Percentiles rank a stretch among this genome's conserved stretches.
phyloP scores from a whole-genome alignment of 805 yeast genomes.

The Candida sanyiensis region DNA sequence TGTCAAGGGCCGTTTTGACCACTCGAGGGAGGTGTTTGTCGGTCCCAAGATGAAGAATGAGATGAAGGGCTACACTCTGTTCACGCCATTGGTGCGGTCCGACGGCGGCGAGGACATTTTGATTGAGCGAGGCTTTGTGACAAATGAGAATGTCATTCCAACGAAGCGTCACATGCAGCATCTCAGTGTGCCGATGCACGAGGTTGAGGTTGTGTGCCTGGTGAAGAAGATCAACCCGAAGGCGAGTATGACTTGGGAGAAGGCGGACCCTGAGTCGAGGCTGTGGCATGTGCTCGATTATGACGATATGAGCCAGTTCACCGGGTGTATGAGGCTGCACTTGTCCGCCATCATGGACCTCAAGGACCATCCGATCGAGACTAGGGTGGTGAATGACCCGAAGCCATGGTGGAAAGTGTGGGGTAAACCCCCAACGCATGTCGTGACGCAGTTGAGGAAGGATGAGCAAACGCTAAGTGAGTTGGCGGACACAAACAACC shows the following conservation, averaged over 20 bases:
- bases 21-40: conserved; percentile 81
- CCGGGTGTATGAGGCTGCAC: conserved; percentile 67
- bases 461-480: too few relatives aligned
- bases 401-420: conserved; percentile 29
- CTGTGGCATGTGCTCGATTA: conserved; percentile 78
- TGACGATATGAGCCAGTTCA: conserved; percentile 66
- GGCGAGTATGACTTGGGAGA: conserved; percentile 62
- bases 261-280: conserved; percentile 58
- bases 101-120: conserved; percentile 73
- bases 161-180: conserved; percentile 52
- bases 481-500: conserved; percentile 29
- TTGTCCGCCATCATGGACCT: conserved; percentile 68
- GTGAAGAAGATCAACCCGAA: conserved; percentile 63
- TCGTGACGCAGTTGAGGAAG: conserved; percentile 5
- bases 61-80: conserved; percentile 67
- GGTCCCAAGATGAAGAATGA: conserved; percentile 83
- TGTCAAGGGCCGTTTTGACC: conserved; percentile 74
- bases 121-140: conserved; percentile 90
- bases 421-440: conserved; percentile 14
- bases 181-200: conserved; percentile 58
- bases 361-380: conserved; percentile 53
- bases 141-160: conserved; percentile 61
- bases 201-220: conserved; percentile 66
- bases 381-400: conserved; percentile 24
- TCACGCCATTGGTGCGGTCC: conserved; percentile 74